These are phyloP conservation scores for Keithomyces neogunnii DNA, from an alignment of 2,329 filamentous ascomycete genomes.

Conservation along the genomic window DNA sequence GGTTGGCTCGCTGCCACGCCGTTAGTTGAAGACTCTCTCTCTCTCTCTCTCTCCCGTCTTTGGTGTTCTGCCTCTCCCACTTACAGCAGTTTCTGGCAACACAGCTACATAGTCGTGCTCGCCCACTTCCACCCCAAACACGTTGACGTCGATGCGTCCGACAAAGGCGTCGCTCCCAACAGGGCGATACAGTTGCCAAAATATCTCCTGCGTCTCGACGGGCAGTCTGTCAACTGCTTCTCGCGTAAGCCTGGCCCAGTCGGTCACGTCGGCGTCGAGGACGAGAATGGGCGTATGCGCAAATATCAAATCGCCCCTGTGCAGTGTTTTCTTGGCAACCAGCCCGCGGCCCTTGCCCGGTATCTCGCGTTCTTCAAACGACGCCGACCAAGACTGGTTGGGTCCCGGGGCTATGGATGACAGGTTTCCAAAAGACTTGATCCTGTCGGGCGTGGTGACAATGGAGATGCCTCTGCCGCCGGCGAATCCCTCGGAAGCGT, in stretches of 20 bases:
- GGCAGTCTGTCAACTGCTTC: slow-evolving; percentile 8
- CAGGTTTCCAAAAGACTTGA: slow-evolving; percentile 15
- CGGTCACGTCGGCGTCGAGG: slow-evolving; percentile 4
- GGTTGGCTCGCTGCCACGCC: slow-evolving; percentile 27
- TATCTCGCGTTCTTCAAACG: slow-evolving; percentile 14
- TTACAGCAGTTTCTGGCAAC: slow-evolving; percentile 11
- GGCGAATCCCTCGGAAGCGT: slow-evolving; percentile 24
- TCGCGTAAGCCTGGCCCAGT: neutral
- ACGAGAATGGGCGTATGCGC: slow-evolving; percentile 9
- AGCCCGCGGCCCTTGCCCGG: slow-evolving; percentile 16
- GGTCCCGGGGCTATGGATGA: slow-evolving; percentile 19
- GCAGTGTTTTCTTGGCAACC: slow-evolving; percentile 15
- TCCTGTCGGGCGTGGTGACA: slow-evolving; percentile 25
- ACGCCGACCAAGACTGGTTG: slow-evolving; percentile 7
- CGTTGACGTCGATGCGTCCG: slow-evolving; percentile 9
- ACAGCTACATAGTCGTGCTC: slow-evolving; percentile 2
- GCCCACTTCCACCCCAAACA: slow-evolving; percentile 5
- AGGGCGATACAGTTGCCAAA: slow-evolving; percentile 7
- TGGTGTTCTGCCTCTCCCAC: neutral
- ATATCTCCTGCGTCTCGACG: neutral
- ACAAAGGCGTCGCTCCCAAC: neutral
- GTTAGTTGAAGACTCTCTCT: neutral
- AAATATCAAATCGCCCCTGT: slow-evolving; percentile 13
- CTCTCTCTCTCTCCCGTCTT: no score
- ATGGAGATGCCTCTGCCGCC: slow-evolving; percentile 28